A percentile compares a stretch with the other conserved stretches of the same genome.
phyloP scores from a whole-genome alignment of 192 early-diverging fungal species.

The Gigaspora rosea region DNA sequence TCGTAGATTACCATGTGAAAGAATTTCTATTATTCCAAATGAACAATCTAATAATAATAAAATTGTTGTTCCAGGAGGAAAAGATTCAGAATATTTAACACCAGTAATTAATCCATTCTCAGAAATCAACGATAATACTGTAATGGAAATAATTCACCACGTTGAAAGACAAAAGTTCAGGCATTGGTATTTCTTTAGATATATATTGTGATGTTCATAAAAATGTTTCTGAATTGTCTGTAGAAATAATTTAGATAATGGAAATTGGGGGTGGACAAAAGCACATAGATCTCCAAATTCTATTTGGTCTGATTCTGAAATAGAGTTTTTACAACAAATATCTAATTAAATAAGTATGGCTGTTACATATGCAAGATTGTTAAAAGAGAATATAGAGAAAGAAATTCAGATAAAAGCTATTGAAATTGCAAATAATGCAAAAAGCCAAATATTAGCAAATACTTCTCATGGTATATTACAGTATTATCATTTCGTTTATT shows the following conservation, averaged over 20 bases:
- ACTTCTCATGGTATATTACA: constrained; percentile 41
- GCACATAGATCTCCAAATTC: constrained; percentile 33
- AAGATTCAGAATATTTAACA: too few species aligned
- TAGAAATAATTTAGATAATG: constrained; percentile 37
- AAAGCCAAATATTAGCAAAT: constrained; percentile 46
- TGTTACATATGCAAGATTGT: constrained; percentile 41
- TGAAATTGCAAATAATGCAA: constrained; percentile 44
- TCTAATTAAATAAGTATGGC: constrained; percentile 47
- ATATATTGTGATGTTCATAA: constrained; percentile 25
- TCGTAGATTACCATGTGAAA: constrained; percentile 42
- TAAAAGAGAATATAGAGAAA: constrained; percentile 42
- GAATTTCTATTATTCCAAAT: constrained; percentile 38
- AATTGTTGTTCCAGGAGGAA: not conserved
- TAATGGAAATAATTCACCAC: not conserved
- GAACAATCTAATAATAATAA: not conserved
- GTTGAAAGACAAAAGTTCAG: not conserved
- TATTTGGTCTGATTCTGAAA: constrained; percentile 43
- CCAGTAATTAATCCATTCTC: not conserved
- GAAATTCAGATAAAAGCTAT: constrained; percentile 49
- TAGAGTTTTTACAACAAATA: constrained; percentile 44
- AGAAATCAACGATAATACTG: not conserved
- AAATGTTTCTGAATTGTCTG: constrained; percentile 35
- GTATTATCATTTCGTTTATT: not conserved
- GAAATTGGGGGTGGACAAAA: constrained; percentile 43
- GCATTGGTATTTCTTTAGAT: not conserved